Percentiles rank a stretch among this genome's conserved stretches.
These are phyloP conservation scores for Sordaria brevicollis DNA, from an alignment of 495 filamentous ascomycete genomes.

Conservation along the genomic window DNA sequence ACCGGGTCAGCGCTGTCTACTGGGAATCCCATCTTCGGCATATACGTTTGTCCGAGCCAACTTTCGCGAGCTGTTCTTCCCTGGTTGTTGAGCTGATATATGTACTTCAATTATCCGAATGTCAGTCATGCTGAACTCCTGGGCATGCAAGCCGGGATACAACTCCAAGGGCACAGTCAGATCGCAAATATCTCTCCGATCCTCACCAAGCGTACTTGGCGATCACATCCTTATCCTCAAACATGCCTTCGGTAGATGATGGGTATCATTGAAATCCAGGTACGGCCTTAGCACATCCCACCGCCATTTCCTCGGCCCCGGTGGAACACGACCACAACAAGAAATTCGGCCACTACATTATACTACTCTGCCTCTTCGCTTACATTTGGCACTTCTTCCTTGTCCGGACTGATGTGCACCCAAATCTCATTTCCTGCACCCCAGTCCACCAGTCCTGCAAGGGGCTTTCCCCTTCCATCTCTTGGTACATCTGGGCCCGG, in stretches of 20 bases:
- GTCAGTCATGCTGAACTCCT: background rate
- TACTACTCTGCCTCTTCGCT: background rate
- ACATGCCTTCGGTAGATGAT: background rate
- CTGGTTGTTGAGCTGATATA: background rate
- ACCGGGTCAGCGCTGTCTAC: background rate
- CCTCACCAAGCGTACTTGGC: background rate
- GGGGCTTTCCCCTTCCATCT: slow-evolving; percentile 11
- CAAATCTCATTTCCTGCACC: slow-evolving; percentile 35
- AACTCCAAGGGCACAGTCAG: background rate
- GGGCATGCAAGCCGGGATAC: slow-evolving; percentile 2
- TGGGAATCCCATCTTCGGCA: background rate
- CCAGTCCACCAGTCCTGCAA: slow-evolving; percentile 24
- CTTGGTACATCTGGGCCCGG: slow-evolving; percentile 8
- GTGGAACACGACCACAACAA: background rate
- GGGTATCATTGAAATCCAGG: background rate
- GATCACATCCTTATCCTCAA: background rate
- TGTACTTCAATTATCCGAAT: background rate
- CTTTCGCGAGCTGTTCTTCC: no score
- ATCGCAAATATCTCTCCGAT: background rate
- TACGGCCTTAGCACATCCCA: background rate
- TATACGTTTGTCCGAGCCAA: background rate
- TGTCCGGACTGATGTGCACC: slow-evolving; percentile 36
- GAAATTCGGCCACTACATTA: background rate
- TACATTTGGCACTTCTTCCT: slow-evolving; percentile 12
- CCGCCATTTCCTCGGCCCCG: background rate